Evolutionary conservation across 2,329 filamentous ascomycete genomes (phyloP).

Genomic region (Calonectria crousiana): DNA sequence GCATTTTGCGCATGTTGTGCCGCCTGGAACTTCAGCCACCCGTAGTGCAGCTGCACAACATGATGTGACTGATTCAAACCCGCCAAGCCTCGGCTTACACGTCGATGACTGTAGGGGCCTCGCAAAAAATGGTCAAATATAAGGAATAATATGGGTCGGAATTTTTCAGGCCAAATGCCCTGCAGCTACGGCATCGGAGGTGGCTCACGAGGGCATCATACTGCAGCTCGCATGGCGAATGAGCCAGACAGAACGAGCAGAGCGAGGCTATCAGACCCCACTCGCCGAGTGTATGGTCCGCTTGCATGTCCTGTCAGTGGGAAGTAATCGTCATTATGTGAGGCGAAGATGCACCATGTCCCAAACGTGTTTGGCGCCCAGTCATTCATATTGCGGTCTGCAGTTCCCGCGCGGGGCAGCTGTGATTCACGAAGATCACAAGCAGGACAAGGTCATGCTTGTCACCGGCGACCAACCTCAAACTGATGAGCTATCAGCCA

Average conservation of each 20-base stretch:
- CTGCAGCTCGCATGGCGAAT: slow-evolving; percentile 31
- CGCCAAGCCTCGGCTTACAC: slow-evolving; percentile 3
- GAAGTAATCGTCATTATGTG: slow-evolving; percentile 15
- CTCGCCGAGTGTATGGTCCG: slow-evolving; percentile 20
- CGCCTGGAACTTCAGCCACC: neutral
- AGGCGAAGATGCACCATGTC: neutral
- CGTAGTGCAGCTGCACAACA: slow-evolving; percentile 8
- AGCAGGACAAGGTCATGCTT: neutral
- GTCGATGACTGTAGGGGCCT: neutral
- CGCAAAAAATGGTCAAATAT: neutral
- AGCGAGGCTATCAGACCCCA: slow-evolving; percentile 30
- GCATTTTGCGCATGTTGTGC: neutral
- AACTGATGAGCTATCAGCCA: neutral
- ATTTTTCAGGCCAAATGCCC: slow-evolving; percentile 32
- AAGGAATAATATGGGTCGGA: slow-evolving; percentile 6
- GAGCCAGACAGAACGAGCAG: neutral
- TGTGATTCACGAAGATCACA: neutral
- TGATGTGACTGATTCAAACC: slow-evolving; percentile 12
- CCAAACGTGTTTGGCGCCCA: neutral
- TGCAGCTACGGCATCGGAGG: slow-evolving; percentile 16
- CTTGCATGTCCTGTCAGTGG: slow-evolving; percentile 33
- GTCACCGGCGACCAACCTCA: neutral
- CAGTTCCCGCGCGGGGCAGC: slow-evolving; percentile 1
- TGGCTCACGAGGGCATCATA: slow-evolving; percentile 42
- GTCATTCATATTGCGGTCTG: slow-evolving; percentile 1